Evolutionary conservation across 2,329 filamentous ascomycete species (phyloP).

Genomic region (Talaromyces sp.): DNA sequence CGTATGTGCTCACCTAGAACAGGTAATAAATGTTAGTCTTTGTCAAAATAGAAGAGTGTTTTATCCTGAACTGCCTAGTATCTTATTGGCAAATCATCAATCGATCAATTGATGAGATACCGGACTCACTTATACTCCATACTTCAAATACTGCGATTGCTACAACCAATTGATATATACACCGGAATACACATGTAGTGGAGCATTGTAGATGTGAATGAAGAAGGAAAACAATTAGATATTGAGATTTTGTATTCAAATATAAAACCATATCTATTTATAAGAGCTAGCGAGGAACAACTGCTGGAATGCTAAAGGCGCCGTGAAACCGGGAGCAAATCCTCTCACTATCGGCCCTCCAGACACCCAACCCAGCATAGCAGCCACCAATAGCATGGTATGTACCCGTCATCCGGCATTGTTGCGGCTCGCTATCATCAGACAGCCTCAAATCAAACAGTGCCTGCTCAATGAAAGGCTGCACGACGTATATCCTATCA

Average conservation of each 20-base stretch:
- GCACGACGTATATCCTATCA: not conserved
- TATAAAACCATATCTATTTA: too few relatives aligned
- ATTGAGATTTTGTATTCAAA: too few relatives aligned
- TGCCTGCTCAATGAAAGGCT: not conserved
- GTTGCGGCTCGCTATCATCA: not conserved
- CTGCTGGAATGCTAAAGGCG: not conserved
- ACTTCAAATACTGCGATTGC: too few relatives aligned
- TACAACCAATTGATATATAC: too few relatives aligned
- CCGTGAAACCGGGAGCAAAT: not conserved
- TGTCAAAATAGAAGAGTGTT: not conserved
- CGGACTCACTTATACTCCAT: too few relatives aligned
- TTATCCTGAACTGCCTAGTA: too few relatives aligned
- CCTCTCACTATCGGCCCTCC: not conserved
- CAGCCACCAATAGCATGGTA: constrained; percentile 1
- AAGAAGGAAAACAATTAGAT: too few relatives aligned
- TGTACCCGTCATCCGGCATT: not conserved
- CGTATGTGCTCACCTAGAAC: not conserved
- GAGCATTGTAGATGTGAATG: too few relatives aligned
- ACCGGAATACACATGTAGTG: too few relatives aligned
- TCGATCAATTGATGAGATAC: too few relatives aligned
- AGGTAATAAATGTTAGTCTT: not conserved
- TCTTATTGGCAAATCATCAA: too few relatives aligned
- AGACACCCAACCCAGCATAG: not conserved
- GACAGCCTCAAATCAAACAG: not conserved
- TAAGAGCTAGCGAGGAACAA: not conserved